A percentile compares a stretch with the other conserved stretches of the same genome.
Conservation (phyloP, 352 stramenopile genomes). For the Pythium biforme region DNA sequence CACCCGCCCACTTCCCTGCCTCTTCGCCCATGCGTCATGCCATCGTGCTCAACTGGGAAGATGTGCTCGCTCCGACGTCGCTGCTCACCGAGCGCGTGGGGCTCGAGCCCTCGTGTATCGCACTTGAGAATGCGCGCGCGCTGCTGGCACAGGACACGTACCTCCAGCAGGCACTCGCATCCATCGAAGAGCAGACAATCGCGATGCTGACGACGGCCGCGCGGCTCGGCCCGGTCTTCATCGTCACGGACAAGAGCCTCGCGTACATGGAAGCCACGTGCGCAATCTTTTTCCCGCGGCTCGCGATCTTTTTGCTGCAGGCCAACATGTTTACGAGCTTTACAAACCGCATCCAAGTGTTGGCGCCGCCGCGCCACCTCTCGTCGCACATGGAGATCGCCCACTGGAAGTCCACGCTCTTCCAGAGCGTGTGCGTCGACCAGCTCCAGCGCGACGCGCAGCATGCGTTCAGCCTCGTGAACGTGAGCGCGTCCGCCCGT, state of each 20-base stretch:
- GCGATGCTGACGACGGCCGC: constrained; percentile 38
- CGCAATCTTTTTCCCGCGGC: constrained; percentile 43
- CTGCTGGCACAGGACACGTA: constrained; percentile 41
- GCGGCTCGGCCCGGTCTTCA: constrained; percentile 40
- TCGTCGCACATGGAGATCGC: constrained; percentile 32
- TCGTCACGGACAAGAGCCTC: constrained; percentile 44
- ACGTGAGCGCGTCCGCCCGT: constrained; percentile 30
- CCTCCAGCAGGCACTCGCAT: constrained; percentile 47
- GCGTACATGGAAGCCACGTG: constrained; percentile 51
- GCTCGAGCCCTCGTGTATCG: constrained; percentile 32
- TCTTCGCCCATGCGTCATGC: constrained; percentile 16
- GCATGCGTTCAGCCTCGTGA: constrained; percentile 41
- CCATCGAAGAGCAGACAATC: constrained; percentile 53
- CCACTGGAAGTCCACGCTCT: constrained; percentile 42
- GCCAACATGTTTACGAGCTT: constrained; percentile 21
- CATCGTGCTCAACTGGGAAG: constrained; percentile 59
- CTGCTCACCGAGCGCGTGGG: constrained; percentile 42
- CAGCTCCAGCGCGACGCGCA: constrained; percentile 23
- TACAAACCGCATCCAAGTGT: constrained; percentile 32
- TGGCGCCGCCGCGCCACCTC: constrained; percentile 44
- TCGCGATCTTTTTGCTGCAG: constrained; percentile 39
- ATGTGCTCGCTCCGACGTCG: constrained; percentile 49
- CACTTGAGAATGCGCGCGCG: constrained; percentile 32
- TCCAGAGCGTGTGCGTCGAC: constrained; percentile 42
- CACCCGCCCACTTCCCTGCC: constrained; percentile 5